Conservation (phyloP, 148 eudicot genomes). For the Pharnaceum exiguum region DNA sequence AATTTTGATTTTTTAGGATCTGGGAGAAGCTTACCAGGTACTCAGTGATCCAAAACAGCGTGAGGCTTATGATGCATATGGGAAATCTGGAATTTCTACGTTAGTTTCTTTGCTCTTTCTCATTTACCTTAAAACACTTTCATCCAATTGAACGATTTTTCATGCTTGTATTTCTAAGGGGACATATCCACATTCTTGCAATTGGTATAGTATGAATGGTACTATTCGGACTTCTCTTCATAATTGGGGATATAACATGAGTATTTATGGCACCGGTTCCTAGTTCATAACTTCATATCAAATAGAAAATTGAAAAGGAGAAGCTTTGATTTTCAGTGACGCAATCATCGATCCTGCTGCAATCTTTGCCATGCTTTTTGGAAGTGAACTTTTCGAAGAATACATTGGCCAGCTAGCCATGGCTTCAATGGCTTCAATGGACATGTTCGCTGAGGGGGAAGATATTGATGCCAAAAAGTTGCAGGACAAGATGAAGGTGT, state of each 20-base stretch:
- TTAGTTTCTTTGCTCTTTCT: slow-evolving; percentile 37
- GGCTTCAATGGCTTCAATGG: slow-evolving; percentile 99
- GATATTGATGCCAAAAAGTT: slow-evolving; percentile 73
- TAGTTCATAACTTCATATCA: not conserved
- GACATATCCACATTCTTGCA: too few species aligned
- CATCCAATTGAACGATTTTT: not conserved
- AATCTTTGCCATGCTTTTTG: slow-evolving; percentile 97
- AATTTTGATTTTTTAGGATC: slow-evolving; percentile 37
- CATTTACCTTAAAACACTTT: not conserved
- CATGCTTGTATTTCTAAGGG: too few species aligned
- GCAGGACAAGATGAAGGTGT: slow-evolving; percentile 96
- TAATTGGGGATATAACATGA: too few species aligned
- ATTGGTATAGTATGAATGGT: too few species aligned
- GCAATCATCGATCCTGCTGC: slow-evolving; percentile 97
- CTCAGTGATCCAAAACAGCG: slow-evolving; percentile 88
- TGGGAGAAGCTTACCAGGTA: slow-evolving; percentile 99
- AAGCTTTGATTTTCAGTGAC: slow-evolving; percentile 42
- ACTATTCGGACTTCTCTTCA: not conserved
- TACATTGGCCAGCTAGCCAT: slow-evolving; percentile 97
- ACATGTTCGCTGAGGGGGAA: slow-evolving; percentile 76
- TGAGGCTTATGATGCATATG: slow-evolving; percentile 86
- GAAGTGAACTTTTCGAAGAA: slow-evolving; percentile 99
- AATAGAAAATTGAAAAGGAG: not conserved
- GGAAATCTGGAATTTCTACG: slow-evolving; percentile 95
- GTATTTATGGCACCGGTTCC: too few species aligned